A percentile compares a stretch with the other conserved stretches of the same genome.
Evolutionary conservation across 176 grass and related monocot species (phyloP).

Genomic region (Bonia amplexicaulis): DNA sequence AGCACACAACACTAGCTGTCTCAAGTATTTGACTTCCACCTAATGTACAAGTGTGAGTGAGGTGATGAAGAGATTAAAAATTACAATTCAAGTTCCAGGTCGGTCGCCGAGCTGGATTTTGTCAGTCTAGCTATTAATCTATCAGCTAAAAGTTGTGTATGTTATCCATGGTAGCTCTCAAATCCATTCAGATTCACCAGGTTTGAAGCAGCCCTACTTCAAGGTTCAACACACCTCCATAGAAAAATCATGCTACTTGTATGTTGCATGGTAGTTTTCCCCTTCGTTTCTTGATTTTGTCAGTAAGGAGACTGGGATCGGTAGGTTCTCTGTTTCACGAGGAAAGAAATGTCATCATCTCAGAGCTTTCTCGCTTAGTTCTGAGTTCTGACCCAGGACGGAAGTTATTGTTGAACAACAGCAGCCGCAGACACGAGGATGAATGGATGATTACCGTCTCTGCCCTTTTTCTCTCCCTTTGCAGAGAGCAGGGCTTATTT

Average conservation of each 20-base stretch:
- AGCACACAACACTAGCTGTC: constrained; percentile 6
- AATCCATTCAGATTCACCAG: background rate
- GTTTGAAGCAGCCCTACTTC: background rate
- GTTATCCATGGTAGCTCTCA: background rate
- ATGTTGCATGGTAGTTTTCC: background rate
- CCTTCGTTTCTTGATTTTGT: background rate
- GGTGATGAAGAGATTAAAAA: background rate
- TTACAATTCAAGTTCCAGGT: background rate
- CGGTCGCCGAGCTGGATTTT: background rate
- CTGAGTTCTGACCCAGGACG: background rate
- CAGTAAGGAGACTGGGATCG: background rate
- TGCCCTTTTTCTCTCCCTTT: background rate
- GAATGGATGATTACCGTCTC: too few relatives aligned
- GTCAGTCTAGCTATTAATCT: background rate
- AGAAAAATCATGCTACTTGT: background rate
- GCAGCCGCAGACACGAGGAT: background rate
- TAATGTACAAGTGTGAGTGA: background rate
- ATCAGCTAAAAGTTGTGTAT: background rate
- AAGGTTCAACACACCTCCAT: background rate
- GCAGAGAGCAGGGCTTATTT: background rate
- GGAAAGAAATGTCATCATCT: background rate
- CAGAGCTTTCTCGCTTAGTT: background rate
- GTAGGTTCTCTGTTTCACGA: background rate
- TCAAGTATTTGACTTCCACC: background rate
- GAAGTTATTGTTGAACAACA: background rate